Evolutionary conservation across 139 green algal species (phyloP).

Genomic region (Micractinium conductrix): DNA sequence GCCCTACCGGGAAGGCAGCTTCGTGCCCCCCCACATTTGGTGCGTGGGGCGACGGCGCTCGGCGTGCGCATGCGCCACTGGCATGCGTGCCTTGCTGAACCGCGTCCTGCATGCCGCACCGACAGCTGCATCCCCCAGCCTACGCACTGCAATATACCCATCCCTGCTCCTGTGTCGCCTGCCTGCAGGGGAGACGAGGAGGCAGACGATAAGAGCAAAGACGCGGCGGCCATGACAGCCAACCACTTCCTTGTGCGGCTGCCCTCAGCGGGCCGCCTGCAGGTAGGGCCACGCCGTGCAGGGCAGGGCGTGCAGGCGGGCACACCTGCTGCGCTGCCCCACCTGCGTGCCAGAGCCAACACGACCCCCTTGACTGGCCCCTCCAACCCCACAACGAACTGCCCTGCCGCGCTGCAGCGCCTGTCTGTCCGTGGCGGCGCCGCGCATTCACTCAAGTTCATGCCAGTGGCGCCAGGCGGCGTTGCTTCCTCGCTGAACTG

Average conservation of each 20-base stretch:
- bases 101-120: too few relatives aligned
- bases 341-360: too few relatives aligned
- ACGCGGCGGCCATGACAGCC: conserved; percentile 26
- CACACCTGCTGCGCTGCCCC: too few relatives aligned
- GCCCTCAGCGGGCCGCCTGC: not conserved
- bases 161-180: not conserved
- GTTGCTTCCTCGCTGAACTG: not conserved
- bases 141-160: not conserved
- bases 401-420: not conserved
- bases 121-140: too few relatives aligned
- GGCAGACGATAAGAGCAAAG: conserved; percentile 28
- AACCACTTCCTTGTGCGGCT: conserved; percentile 24
- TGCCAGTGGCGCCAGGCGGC: not conserved
- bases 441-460: conserved; percentile 1
- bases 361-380: not conserved
- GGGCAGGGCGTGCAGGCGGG: too few relatives aligned
- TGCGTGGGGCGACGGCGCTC: not conserved
- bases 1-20: conserved; percentile 44
- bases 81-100: not conserved
- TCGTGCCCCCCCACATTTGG: conserved; percentile 46
- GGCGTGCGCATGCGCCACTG: not conserved
- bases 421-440: not conserved
- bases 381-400: too few relatives aligned
- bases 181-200: conserved; percentile 35
- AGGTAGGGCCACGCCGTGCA: too few relatives aligned